These are phyloP conservation scores for Penicillium sclerotigenum DNA, from an alignment of 2,329 filamentous ascomycete genomes.

Conservation along the genomic window DNA sequence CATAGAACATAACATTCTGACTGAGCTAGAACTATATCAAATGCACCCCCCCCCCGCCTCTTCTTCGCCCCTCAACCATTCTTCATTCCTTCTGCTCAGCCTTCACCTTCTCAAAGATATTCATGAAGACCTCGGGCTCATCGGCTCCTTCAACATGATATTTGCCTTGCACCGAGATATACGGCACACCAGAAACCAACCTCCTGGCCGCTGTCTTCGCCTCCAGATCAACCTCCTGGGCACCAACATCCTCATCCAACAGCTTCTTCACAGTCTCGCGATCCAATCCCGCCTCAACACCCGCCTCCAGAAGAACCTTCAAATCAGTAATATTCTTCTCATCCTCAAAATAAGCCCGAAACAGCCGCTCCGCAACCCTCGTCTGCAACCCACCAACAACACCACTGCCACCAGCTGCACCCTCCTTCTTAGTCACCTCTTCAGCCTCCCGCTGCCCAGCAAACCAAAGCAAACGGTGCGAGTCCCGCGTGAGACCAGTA, in stretches of 20 bases:
- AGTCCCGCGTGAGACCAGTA: conserved; percentile 74
- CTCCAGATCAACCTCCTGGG: conserved; percentile 57
- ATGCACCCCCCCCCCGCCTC: no score
- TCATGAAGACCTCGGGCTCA: conserved; percentile 64
- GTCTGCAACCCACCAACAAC: conserved; percentile 53
- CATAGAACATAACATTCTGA: background rate
- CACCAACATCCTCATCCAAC: conserved; percentile 55
- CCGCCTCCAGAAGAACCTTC: conserved; percentile 53
- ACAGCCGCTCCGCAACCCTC: conserved; percentile 60
- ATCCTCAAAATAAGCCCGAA: conserved; percentile 64
- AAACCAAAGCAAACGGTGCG: conserved; percentile 72
- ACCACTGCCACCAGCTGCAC: conserved; percentile 24
- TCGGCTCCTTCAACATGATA: conserved; percentile 70
- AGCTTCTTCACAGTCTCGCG: conserved; percentile 53
- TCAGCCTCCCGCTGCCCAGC: conserved; percentile 51
- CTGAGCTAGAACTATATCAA: background rate
- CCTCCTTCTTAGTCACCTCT: background rate
- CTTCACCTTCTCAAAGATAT: conserved; percentile 62
- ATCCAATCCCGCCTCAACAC: conserved; percentile 54
- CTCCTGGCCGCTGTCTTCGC: conserved; percentile 52
- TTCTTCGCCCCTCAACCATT: background rate
- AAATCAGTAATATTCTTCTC: conserved; percentile 61
- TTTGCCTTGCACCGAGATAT: conserved; percentile 68
- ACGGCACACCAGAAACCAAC: conserved; percentile 66
- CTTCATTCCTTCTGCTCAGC: conserved; percentile 25